Percentiles rank a stretch among this genome's conserved stretches.
These are phyloP conservation scores for Polyporus tsugae DNA, from an alignment of 1,284 basidiomycete genomes.

Conservation along the genomic window DNA sequence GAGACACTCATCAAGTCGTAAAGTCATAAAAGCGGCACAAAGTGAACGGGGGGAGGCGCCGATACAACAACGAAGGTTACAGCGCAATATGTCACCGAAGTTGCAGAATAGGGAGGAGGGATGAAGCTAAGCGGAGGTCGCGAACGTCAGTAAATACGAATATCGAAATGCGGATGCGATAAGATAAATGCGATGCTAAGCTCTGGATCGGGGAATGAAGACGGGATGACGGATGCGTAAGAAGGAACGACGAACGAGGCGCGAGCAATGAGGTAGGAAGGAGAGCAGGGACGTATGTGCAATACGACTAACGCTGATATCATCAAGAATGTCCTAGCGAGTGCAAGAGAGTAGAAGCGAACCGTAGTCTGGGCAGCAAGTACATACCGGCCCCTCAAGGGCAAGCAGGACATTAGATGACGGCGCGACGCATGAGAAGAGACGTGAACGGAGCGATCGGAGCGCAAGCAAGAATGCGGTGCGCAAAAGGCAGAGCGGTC, in stretches of 20 bases:
- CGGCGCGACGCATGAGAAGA: conserved; percentile 12
- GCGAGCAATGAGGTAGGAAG: not conserved
- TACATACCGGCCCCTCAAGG: conserved; percentile 16
- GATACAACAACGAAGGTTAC: conserved; percentile 1
- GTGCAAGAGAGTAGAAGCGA: not conserved
- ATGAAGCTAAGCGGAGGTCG: conserved; percentile 5
- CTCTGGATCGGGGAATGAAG: conserved; percentile 17
- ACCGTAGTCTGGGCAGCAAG: not conserved
- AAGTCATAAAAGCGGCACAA: conserved; percentile 29
- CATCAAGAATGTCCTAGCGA: conserved; percentile 27
- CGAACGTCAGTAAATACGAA: conserved; percentile 8
- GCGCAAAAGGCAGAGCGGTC: not conserved
- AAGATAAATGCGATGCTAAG: conserved; percentile 28
- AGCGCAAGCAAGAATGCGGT: not conserved
- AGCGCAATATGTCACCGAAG: conserved; percentile 5
- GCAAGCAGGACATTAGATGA: not conserved
- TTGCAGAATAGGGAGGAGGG: conserved; percentile 4
- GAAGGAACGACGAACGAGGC: conserved; percentile 7
- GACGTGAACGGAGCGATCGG: conserved; percentile 19
- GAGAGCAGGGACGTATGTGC: conserved; percentile 15
- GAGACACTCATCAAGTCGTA: conserved; percentile 29
- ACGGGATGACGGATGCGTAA: not conserved
- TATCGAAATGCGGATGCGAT: conserved; percentile 17
- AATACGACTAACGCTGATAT: not conserved
- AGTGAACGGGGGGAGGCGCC: conserved; percentile 14